Conservation (phyloP, 1,284 basidiomycete genomes). For the Phlebopus sp. region DNA sequence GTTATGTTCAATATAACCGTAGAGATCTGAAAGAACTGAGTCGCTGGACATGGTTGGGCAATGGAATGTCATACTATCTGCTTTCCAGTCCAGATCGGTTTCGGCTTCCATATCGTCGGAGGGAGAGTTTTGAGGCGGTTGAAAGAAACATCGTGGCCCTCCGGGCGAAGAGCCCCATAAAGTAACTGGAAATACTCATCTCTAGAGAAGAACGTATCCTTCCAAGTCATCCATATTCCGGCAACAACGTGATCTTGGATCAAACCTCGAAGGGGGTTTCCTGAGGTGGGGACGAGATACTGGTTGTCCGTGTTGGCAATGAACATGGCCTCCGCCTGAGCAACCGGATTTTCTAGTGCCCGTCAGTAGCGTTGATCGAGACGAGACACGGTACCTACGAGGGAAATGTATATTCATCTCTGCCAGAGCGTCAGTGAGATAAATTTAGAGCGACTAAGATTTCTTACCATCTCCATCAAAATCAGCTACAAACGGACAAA, state of each 20-base stretch:
- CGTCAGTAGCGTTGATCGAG: constrained; percentile 8
- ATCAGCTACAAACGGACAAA: constrained; percentile 63
- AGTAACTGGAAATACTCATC: constrained; percentile 97
- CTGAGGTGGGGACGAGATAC: constrained; percentile 97
- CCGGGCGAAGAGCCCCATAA: constrained; percentile 92
- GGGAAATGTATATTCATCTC: constrained; percentile 99
- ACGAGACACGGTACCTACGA: constrained; percentile 52
- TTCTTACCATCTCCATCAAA: constrained; percentile 93
- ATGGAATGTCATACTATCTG: constrained; percentile 72
- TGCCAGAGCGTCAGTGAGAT: constrained; percentile 31
- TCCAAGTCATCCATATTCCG: constrained; percentile 98
- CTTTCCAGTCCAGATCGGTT: constrained; percentile 95
- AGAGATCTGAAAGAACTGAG: constrained; percentile 62
- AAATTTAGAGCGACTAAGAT: constrained; percentile 2
- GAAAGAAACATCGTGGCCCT: constrained; percentile 69
- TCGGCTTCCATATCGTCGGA: constrained; percentile 91
- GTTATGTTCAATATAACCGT: constrained; percentile 93
- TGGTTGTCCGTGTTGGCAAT: constrained; percentile 99
- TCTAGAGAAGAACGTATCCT: constrained; percentile 91
- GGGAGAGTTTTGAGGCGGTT: constrained; percentile 81
- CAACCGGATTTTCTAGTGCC: constrained; percentile 79
- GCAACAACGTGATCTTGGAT: constrained; percentile 99
- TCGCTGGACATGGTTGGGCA: neutral
- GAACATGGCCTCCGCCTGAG: constrained; percentile 89
- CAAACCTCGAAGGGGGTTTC: constrained; percentile 94